phyloP scores from a whole-genome alignment of 106 monocot species.

The Platanthera guangdongensis region DNA sequence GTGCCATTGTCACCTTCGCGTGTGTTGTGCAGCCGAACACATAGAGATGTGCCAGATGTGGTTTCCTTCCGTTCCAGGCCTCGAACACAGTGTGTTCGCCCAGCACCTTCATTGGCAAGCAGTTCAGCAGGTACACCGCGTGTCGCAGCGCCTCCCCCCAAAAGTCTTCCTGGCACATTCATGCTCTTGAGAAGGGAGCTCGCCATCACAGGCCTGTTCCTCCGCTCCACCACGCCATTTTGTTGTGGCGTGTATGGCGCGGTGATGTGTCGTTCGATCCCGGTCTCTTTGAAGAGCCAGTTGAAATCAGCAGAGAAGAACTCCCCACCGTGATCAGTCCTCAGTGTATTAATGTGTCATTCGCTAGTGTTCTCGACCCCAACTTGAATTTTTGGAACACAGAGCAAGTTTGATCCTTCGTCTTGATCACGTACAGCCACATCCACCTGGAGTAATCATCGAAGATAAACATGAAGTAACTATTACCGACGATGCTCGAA shows the following conservation, averaged over 20 bases:
- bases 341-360: too few species aligned
- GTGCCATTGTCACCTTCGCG: too few species aligned
- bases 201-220: conserved; percentile 9
- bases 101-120: conserved; percentile 4
- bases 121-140: conserved; percentile 7
- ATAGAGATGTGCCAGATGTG: not conserved
- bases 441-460: too few species aligned
- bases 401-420: not conserved
- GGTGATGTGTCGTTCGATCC: too few species aligned
- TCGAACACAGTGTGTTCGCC: conserved; percentile 7
- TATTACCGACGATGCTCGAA: too few species aligned
- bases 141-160: conserved; percentile 18
- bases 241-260: too few species aligned
- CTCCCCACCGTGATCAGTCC: too few species aligned
- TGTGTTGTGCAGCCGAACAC: too few species aligned
- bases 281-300: too few species aligned
- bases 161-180: not conserved
- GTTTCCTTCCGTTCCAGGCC: conserved; percentile 14
- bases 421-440: not conserved
- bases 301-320: too few species aligned
- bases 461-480: too few species aligned
- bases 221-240: not conserved
- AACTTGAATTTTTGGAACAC: not conserved
- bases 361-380: too few species aligned
- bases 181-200: not conserved